Base-by-base conservation (phyloP, 495 filamentous ascomycete species). In the Acidiella bohemica region DNA sequence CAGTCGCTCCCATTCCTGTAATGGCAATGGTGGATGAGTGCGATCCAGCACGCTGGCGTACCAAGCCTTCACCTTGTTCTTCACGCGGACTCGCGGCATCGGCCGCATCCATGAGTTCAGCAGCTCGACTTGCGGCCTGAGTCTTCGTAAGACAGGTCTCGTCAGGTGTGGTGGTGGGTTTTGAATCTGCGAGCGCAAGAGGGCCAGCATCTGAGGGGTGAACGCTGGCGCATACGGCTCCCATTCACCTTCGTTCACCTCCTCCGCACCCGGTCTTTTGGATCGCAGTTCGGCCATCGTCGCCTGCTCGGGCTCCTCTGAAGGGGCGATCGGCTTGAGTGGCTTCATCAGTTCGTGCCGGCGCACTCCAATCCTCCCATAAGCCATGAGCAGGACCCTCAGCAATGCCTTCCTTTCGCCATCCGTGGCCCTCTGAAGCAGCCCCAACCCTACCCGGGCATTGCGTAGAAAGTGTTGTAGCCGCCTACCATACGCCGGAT, bases 311-410 rank as follows among this genome's bases (percentile, higher is more conserved):
- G 17, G 3, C 3, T 2, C 34, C 23, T 19, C 8, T 5, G 13
- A 5, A 3, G n/a, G 20, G 13, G 14, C 34, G 14, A 5, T 35
- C 2, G 39, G 49, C 37, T 56, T 44, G 21, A 86, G 45, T 0
- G 65, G 50, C 1, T 56, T 28, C 19, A 83, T 39, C 18, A 93
- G 61, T 30, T 78, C 59, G 25, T 78, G 73, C 33, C 77, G 67
- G 30, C 81, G 71, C 49, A 62, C 72, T 12, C 88, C 87, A 2
- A 60, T 58, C 21, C 88, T 76, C 2, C 85, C 90, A 57, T 92
- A 90, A 20, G 79, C 72, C 31, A 70, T 49, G 4, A 67, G 49
- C 16, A 94, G 57, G 9, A 94, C 64, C 26, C 67, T 76, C 21
- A 71, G 59, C 20, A 94, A 64, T 12, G 75, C 69, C 7, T 59